Evolutionary conservation across 805 yeast genomes (phyloP).

Genomic region (Clavispora santaluciae): DNA sequence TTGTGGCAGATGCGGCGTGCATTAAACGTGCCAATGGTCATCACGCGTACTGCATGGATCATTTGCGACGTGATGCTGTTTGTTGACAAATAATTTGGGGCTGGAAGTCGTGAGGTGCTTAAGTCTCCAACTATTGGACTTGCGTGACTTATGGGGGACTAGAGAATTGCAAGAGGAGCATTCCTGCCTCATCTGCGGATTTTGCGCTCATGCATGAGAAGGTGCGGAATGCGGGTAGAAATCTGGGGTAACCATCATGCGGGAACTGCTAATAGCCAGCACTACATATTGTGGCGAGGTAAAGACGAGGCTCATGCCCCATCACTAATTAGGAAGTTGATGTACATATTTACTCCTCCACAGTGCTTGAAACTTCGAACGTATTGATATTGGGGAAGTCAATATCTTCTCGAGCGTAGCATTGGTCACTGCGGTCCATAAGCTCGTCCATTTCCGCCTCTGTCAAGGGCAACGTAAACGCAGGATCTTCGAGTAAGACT

Average conservation of each 20-base stretch:
- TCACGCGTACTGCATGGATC: background rate
- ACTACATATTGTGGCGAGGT: background rate
- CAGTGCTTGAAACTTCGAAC: slow-evolving; percentile 33
- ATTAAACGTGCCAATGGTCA: background rate
- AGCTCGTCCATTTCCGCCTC: slow-evolving; percentile 45
- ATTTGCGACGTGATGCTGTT: background rate
- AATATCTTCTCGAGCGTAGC: slow-evolving; percentile 30
- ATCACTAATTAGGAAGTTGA: background rate
- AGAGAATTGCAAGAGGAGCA: too few relatives aligned
- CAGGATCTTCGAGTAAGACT: background rate
- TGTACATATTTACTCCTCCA: slow-evolving; percentile 11
- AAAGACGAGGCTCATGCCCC: background rate
- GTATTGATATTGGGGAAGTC: slow-evolving; percentile 27
- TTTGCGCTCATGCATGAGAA: too few relatives aligned
- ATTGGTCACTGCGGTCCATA: slow-evolving; percentile 42
- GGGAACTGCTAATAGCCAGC: background rate
- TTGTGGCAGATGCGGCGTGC: slow-evolving; percentile 1
- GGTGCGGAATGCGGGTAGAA: too few relatives aligned
- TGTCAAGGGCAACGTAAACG: slow-evolving; percentile 16
- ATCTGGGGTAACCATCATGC: background rate
- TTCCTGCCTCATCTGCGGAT: too few relatives aligned
- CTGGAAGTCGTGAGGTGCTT: too few relatives aligned
- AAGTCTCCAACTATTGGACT: too few relatives aligned
- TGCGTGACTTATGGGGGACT: too few relatives aligned
- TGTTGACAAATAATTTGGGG: too few relatives aligned